phyloP scores from a whole-genome alignment of 495 filamentous ascomycete species.

The Penicillium pancosmium region DNA sequence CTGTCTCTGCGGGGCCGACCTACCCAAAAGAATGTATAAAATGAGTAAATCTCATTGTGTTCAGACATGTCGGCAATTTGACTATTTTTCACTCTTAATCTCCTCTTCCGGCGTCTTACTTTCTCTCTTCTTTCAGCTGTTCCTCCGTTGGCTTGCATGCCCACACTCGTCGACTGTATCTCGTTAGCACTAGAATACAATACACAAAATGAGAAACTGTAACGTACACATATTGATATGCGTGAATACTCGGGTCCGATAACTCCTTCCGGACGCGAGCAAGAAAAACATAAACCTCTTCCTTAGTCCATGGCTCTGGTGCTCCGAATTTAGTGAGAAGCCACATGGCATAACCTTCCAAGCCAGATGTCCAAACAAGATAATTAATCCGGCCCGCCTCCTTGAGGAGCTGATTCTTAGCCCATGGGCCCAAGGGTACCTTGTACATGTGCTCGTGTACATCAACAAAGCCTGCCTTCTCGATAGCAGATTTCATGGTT shows the following conservation, averaged over 20 bases:
- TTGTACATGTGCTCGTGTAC: slow-evolving; percentile 16
- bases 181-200: slow-evolving; percentile 8
- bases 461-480: slow-evolving; percentile 37
- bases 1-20: too few relatives aligned
- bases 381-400: slow-evolving; percentile 22
- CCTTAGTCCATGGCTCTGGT: slow-evolving; percentile 22
- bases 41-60: too few relatives aligned
- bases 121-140: background rate
- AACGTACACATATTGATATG: slow-evolving; percentile 20
- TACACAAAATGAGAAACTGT: slow-evolving; percentile 15
- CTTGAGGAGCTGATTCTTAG: slow-evolving; percentile 21
- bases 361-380: slow-evolving; percentile 20
- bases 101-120: background rate
- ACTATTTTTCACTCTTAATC: background rate
- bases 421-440: slow-evolving; percentile 26
- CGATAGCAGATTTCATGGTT: slow-evolving; percentile 25
- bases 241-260: slow-evolving; percentile 20
- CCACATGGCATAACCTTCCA: slow-evolving; percentile 32
- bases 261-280: slow-evolving; percentile 22
- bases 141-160: background rate
- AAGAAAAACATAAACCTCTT: slow-evolving; percentile 26
- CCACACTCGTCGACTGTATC: background rate
- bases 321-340: slow-evolving; percentile 26
- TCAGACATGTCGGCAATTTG: background rate
- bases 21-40: background rate